Conservation (phyloP, 176 grass and related monocot genomes). For the Phoenix dactylifera region DNA sequence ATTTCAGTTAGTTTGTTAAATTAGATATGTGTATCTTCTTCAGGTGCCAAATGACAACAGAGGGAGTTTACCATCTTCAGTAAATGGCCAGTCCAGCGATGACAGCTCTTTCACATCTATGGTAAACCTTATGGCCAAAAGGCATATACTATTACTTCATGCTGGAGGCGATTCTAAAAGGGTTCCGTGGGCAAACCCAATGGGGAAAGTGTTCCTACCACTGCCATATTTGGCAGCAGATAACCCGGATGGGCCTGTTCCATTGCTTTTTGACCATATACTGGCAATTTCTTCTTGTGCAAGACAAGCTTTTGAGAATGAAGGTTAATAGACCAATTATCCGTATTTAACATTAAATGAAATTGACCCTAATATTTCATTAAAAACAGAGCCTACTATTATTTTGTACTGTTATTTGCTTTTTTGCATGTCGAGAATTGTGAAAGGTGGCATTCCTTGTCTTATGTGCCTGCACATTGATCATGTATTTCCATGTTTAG, state of each 20-base stretch:
- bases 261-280: constrained; percentile 88
- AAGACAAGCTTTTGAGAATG: constrained; percentile 83
- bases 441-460: too few species aligned
- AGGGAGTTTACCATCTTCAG: constrained; percentile 8
- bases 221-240: constrained; percentile 68
- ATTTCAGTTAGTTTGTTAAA: constrained; percentile 5
- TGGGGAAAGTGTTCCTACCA: constrained; percentile 88
- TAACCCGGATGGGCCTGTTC: constrained; percentile 67
- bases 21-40: constrained; percentile 18
- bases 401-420: too few species aligned
- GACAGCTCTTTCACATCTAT: constrained; percentile 9
- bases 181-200: constrained; percentile 93
- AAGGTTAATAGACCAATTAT: constrained; percentile 35
- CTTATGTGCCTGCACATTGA: too few species aligned
- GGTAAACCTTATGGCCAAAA: constrained; percentile 37
- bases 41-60: constrained; percentile 39
- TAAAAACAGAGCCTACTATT: not conserved
- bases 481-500: too few species aligned
- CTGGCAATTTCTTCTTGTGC: constrained; percentile 65
- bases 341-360: constrained; percentile 2
- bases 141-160: constrained; percentile 79
- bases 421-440: too few species aligned
- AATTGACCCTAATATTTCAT: not conserved
- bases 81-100: constrained; percentile 10
- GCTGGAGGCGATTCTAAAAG: constrained; percentile 90